Base-by-base conservation (phyloP, 805 yeast genomes). In the Barnettozyma siamensis region DNA sequence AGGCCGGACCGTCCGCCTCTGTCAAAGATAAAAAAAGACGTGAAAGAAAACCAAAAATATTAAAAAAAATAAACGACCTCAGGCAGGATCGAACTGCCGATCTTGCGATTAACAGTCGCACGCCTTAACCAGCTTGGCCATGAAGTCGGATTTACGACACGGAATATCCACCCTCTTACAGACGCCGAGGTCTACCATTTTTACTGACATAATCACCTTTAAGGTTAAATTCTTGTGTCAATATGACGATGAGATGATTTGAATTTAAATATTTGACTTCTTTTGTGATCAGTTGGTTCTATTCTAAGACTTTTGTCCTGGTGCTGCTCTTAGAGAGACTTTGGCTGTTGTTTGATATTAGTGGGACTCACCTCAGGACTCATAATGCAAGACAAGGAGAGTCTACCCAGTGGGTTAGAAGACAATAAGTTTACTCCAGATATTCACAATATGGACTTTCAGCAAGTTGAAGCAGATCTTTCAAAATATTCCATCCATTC, bases 51-150 rank as follows among this genome's bases (percentile, higher is more conserved):
- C 9, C 9, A 9, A 21, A 21, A 21, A 9, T 7, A 21, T 21
- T 9, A 21, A 21, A 31, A 23, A 49, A 54, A 46, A 45, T 50
- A 55, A 57, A 51, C 69, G 66, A 69, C 67, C 71, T 63, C 67
- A 66, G 67, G 58, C 70, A 69, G 72, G 72, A 67, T 67, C 67
- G 72, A 67, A 67, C 72, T 69, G 70, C 59, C 67, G 66, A 66
- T 66, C 72, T 66, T 65, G 66, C 64, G 71, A 67, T 66, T 67
- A 67, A 70, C 68, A 67, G 72, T 67, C 72, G 65, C 67, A 66
- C 72, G 72, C 72, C 71, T 67, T 67, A 54, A 53, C 59, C 59
- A 54, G 43, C 59, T 54, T 54, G 59, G 59, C 59, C 59, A 54
- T 56, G 54, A 45, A 54, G 59, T 54, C 59, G 66, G 66, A 69